A percentile compares a stretch with the other conserved stretches of the same genome.
Conservation (phyloP, 257 asterid genomes). For the Przewalskia tangutica region DNA sequence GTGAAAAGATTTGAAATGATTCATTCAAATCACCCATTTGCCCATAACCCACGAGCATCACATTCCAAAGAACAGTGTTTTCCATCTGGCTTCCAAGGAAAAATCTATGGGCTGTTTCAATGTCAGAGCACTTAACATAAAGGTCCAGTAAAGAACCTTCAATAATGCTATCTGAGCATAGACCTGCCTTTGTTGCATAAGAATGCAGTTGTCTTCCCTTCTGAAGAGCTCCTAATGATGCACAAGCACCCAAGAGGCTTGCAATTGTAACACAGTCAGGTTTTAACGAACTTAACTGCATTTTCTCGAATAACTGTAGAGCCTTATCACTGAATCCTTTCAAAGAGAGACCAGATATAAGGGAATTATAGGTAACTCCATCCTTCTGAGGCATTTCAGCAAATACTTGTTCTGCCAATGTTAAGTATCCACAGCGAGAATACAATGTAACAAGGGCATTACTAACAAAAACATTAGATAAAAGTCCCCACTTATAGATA, state of each 20-base stretch:
- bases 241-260: conserved; percentile 51
- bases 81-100: conserved; percentile 42
- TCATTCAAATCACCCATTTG: conserved; percentile 56
- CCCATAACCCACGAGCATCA: conserved; percentile 88
- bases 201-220: conserved; percentile 76
- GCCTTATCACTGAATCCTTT: conserved; percentile 51
- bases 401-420: conserved; percentile 52
- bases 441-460: conserved; percentile 72
- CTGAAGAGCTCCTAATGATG: conserved; percentile 45
- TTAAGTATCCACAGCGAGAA: conserved; percentile 42
- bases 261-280: conserved; percentile 78
- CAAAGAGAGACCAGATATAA: conserved; percentile 62
- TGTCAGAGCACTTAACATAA: conserved; percentile 67
- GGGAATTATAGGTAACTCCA: conserved; percentile 62
- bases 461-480: conserved; percentile 59
- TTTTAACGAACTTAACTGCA: conserved; percentile 48
- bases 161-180: conserved; percentile 54
- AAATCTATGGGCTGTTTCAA: conserved; percentile 49
- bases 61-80: conserved; percentile 80
- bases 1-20: conserved; percentile 45
- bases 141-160: conserved; percentile 89
- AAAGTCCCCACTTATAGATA: conserved; percentile 63
- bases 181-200: conserved; percentile 61
- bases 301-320: conserved; percentile 49
- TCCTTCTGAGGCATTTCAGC: conserved; percentile 48